A percentile compares a stretch with the other conserved stretches of the same genome.
Conservation (phyloP, 2,329 filamentous ascomycete genomes). For the Phaeoacremonium minimum region DNA sequence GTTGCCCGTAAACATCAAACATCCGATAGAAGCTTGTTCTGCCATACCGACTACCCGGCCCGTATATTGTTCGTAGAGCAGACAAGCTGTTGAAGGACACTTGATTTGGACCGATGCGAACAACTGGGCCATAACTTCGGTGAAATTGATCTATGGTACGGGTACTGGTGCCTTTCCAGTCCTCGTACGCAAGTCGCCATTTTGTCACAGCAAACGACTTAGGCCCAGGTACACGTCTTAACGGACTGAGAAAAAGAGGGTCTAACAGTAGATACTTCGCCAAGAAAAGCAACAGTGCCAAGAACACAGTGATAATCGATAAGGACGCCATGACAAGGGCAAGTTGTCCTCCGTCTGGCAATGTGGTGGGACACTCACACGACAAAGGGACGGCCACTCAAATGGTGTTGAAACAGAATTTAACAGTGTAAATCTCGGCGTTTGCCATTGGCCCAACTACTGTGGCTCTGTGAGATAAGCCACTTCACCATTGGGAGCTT, state of each 20-base stretch:
- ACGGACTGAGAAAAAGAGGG: constrained; percentile 3
- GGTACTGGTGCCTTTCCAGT: constrained; percentile 36
- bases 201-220: constrained; percentile 33
- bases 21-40: constrained; percentile 48
- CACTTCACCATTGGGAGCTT: too few species aligned
- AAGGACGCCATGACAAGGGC: too few species aligned
- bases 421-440: too few species aligned
- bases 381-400: too few species aligned
- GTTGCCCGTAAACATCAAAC: constrained; percentile 48
- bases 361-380: too few species aligned
- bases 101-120: constrained; percentile 42
- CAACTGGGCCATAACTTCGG: constrained; percentile 35
- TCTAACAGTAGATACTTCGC: not conserved
- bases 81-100: constrained; percentile 34
- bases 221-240: constrained; percentile 28
- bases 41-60: constrained; percentile 45
- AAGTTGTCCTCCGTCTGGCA: too few species aligned
- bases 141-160: constrained; percentile 36
- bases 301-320: too few species aligned
- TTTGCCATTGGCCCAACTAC: too few species aligned
- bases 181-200: constrained; percentile 39
- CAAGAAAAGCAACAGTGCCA: too few species aligned
- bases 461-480: too few species aligned
- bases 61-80: constrained; percentile 49
- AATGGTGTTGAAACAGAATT: too few species aligned